Percentiles rank a stretch among this genome's conserved stretches.
Conservation (phyloP, 768 basidiomycete species). For the Agrocybe chaxingu region DNA sequence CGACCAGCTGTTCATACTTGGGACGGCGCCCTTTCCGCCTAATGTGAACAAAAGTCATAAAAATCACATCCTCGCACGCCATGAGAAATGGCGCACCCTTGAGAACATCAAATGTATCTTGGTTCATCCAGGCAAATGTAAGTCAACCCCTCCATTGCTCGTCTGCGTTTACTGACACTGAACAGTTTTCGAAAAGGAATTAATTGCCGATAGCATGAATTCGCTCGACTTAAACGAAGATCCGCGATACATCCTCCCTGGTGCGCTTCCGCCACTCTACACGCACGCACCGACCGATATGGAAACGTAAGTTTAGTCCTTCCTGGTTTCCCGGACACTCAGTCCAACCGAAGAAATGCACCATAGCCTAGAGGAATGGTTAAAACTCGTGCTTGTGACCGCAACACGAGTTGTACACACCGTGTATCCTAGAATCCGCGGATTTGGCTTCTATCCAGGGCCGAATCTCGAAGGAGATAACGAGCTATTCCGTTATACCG, state of each 20-base stretch:
- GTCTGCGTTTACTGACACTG: not conserved
- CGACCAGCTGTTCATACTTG: conserved; percentile 28
- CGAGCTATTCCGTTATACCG: conserved; percentile 15
- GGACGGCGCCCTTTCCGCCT: conserved; percentile 11
- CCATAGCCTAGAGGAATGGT: conserved; percentile 15
- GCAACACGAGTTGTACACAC: conserved; percentile 15
- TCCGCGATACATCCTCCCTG: not conserved
- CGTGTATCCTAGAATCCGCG: not conserved
- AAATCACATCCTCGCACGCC: conserved; percentile 36
- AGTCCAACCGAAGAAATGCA: conserved; percentile 5
- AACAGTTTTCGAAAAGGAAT: too few species aligned
- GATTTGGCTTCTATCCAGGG: conserved; percentile 6
- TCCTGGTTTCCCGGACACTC: not conserved
- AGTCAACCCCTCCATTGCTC: not conserved
- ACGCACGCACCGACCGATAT: conserved; percentile 28
- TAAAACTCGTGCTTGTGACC: conserved; percentile 16
- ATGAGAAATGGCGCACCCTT: conserved; percentile 50
- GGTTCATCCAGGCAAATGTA: not conserved
- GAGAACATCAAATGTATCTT: conserved; percentile 41
- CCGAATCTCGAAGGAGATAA: conserved; percentile 1
- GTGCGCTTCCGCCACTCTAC: conserved; percentile 6
- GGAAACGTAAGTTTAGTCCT: conserved; percentile 12
- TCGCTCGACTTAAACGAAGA: not conserved
- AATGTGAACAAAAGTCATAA: conserved; percentile 41
- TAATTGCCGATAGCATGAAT: too few species aligned